These are phyloP conservation scores for Penicillium soppii DNA, from an alignment of 495 filamentous ascomycete genomes.

Conservation along the genomic window DNA sequence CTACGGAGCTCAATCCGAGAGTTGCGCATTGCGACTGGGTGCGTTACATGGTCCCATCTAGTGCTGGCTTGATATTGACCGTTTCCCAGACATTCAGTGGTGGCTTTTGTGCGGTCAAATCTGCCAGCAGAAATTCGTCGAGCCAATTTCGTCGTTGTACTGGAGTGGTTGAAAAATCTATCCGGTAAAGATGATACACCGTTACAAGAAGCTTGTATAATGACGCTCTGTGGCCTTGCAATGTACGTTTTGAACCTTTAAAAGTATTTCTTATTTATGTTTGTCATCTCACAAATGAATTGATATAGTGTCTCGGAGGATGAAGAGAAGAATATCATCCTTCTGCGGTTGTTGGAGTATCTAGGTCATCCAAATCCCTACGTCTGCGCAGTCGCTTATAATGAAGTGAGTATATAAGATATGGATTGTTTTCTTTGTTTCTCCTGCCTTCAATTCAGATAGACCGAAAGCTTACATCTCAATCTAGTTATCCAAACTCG, in stretches of 20 bases:
- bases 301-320: slow-evolving; percentile 57
- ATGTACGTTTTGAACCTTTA: slow-evolving; percentile 40
- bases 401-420: slow-evolving; percentile 56
- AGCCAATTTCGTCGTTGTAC: slow-evolving; percentile 64
- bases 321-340: slow-evolving; percentile 79
- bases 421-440: not conserved
- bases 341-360: slow-evolving; percentile 81
- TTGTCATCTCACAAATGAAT: not conserved
- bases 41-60: slow-evolving; percentile 16
- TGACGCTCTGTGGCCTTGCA: slow-evolving; percentile 81
- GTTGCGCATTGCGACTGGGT: slow-evolving; percentile 77
- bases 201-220: slow-evolving; percentile 78
- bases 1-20: slow-evolving; percentile 82
- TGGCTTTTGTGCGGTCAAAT: slow-evolving; percentile 60
- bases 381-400: slow-evolving; percentile 74
- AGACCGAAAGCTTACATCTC: slow-evolving; percentile 4
- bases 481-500: slow-evolving; percentile 59
- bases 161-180: slow-evolving; percentile 68
- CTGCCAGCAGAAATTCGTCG: slow-evolving; percentile 45
- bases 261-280: not conserved
- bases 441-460: not conserved
- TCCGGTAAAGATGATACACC: slow-evolving; percentile 62
- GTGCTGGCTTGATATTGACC: slow-evolving; percentile 25
- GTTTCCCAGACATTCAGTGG: slow-evolving; percentile 56
- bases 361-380: slow-evolving; percentile 80